phyloP scores from a whole-genome alignment of 2,329 filamentous ascomycete species.

The Fusarium incarnatum region DNA sequence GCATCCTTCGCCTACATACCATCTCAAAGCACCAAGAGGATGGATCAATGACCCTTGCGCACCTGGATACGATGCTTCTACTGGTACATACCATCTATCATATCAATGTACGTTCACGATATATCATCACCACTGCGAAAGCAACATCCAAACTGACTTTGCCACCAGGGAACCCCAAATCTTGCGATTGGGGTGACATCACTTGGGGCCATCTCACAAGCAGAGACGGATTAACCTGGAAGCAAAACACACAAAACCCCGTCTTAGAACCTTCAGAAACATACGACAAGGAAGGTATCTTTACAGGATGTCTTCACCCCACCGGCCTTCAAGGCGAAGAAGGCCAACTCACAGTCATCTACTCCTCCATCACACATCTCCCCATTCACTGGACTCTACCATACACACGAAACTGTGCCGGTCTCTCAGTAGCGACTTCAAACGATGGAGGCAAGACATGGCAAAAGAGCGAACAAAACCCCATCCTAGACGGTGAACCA shows the following conservation, averaged over 20 bases:
- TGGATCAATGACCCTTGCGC: conserved; percentile 45
- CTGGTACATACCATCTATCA: conserved; percentile 43
- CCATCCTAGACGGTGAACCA: conserved; percentile 48
- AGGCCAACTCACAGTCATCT: conserved; percentile 49
- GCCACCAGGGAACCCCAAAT: conserved; percentile 51
- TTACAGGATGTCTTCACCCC: conserved; percentile 62
- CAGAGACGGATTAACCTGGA: conserved; percentile 56
- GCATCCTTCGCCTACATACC: conserved; percentile 38
- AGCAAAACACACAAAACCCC: conserved; percentile 51
- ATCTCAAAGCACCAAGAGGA: conserved; percentile 39
- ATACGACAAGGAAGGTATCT: conserved; percentile 64
- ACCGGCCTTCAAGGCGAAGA: conserved; percentile 59
- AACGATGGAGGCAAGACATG: conserved; percentile 52
- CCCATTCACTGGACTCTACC: conserved; percentile 54
- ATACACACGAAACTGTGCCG: conserved; percentile 57
- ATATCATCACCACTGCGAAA: neutral
- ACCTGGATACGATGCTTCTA: conserved; percentile 37
- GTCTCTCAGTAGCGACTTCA: conserved; percentile 55
- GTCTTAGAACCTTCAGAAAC: conserved; percentile 52
- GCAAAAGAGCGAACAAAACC: conserved; percentile 48
- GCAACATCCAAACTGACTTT: neutral
- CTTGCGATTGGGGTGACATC: conserved; percentile 55
- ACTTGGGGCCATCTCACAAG: conserved; percentile 65
- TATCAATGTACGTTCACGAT: conserved; percentile 36
- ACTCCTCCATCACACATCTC: conserved; percentile 50